phyloP scores from a whole-genome alignment of 257 asterid species.

The Fraxinus anomala region DNA sequence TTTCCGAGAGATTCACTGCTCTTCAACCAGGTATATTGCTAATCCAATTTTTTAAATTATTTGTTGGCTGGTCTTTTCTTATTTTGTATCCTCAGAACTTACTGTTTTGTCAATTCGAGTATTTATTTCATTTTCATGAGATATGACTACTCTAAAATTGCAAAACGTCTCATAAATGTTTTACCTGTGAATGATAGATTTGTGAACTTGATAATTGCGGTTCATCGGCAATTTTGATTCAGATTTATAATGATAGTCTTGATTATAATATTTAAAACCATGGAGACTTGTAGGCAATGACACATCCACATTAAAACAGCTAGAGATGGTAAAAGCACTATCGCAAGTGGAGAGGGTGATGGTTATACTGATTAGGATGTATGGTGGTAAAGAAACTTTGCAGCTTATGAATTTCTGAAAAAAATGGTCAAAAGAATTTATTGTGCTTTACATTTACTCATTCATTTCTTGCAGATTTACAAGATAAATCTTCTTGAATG shows the following conservation, averaged over 20 bases:
- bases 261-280: background rate
- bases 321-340: background rate
- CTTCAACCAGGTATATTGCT: slow-evolving; percentile 19
- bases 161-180: background rate
- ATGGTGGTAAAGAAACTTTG: background rate
- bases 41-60: slow-evolving; percentile 14
- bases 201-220: background rate
- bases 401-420: background rate
- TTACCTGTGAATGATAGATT: slow-evolving; percentile 1
- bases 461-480: background rate
- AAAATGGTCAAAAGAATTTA: background rate
- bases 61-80: slow-evolving; percentile 12
- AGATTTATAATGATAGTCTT: background rate
- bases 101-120: slow-evolving; percentile 1
- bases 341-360: background rate
- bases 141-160: background rate
- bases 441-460: background rate
- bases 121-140: slow-evolving; percentile 6
- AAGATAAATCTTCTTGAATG: background rate
- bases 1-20: background rate
- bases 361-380: background rate
- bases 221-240: background rate
- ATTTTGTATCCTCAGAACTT: slow-evolving; percentile 12
- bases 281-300: background rate
- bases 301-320: background rate